Conservation (phyloP, 257 asterid species). For the Nicotiana knightiana region DNA sequence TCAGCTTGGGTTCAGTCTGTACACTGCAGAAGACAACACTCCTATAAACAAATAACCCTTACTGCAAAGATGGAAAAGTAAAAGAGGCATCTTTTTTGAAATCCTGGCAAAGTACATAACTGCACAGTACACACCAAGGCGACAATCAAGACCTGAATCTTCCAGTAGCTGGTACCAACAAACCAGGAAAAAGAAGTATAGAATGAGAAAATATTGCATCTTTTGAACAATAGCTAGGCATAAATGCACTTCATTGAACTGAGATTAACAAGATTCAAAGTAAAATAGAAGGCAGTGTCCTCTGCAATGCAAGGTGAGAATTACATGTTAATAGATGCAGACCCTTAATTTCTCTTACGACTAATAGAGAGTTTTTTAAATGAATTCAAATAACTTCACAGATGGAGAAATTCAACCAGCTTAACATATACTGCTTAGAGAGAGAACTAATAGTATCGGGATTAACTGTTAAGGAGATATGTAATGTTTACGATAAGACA, state of each 20-base stretch:
- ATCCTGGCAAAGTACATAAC: not conserved
- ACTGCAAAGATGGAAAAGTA: not conserved
- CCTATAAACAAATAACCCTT: not conserved
- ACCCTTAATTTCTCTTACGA: not conserved
- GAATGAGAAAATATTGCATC: not conserved
- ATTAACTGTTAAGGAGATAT: not conserved
- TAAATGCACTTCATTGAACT: not conserved
- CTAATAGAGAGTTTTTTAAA: not conserved
- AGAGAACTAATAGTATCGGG: not conserved
- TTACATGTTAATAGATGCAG: not conserved
- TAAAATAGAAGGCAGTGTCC: not conserved
- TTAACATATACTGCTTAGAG: not conserved
- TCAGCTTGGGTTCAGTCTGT: not conserved
- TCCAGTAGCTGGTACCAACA: not conserved
- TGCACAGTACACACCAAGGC: not conserved
- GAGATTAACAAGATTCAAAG: not conserved
- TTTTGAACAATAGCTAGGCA: not conserved
- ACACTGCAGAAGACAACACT: conserved; percentile 2
- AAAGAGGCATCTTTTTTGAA: not conserved
- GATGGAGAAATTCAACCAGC: not conserved
- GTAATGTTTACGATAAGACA: not conserved
- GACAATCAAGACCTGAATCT: not conserved
- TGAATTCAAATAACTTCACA: not conserved
- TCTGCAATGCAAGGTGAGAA: not conserved
- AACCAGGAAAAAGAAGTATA: not conserved